These are phyloP conservation scores for Malus hybrid DNA, from an alignment of 331 rosid genomes.

Conservation along the genomic window DNA sequence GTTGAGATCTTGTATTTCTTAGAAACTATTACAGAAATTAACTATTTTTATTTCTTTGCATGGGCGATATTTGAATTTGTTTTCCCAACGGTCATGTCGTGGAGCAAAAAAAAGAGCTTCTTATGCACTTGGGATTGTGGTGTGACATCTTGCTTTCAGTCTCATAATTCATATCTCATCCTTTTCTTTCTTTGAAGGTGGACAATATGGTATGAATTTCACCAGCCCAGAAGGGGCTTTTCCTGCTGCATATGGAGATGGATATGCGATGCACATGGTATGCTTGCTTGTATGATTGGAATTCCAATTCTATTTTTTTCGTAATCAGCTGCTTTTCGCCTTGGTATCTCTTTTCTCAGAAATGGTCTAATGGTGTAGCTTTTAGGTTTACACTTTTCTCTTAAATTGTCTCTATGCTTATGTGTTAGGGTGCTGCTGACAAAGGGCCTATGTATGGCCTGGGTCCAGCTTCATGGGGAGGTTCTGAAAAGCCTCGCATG, in stretches of 20 bases:
- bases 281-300: conserved; percentile 2
- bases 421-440: conserved; percentile 56
- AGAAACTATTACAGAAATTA: neutral
- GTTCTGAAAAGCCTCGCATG: conserved; percentile 59
- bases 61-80: neutral
- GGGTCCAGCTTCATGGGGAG: conserved; percentile 61
- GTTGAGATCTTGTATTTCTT: neutral
- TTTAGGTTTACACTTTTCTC: conserved; percentile 1
- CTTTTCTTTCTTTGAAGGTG: conserved; percentile 39
- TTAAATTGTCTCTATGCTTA: conserved; percentile 9
- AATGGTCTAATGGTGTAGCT: conserved; percentile 12
- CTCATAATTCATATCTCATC: neutral
- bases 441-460: conserved; percentile 52
- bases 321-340: neutral
- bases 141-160: neutral
- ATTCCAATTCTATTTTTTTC: neutral
- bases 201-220: conserved; percentile 57
- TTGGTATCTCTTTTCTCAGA: neutral
- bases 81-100: neutral
- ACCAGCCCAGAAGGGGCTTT: conserved; percentile 47
- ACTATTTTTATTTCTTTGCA: neutral
- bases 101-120: neutral
- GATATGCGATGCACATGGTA: conserved; percentile 70
- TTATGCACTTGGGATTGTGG: neutral
- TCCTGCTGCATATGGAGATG: conserved; percentile 55